Evolutionary conservation across 2,329 filamentous ascomycete species (phyloP).

Genomic region (Aspergillus japonicus): DNA sequence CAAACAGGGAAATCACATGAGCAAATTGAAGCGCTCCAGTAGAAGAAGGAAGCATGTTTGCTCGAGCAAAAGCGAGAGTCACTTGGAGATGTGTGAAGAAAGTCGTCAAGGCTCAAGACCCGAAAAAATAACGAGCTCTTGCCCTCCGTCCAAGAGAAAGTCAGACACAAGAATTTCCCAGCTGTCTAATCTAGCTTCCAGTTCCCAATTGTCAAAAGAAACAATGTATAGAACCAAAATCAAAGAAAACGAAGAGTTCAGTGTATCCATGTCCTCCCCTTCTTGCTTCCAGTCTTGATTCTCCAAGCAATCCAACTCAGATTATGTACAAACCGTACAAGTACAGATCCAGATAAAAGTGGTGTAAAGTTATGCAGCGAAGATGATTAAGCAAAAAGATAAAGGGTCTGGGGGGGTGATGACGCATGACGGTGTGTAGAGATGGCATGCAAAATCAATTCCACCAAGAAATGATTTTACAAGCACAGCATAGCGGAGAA

Average conservation of each 20-base stretch:
- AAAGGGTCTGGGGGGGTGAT: not conserved
- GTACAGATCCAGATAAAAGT: not conserved
- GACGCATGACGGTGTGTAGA: not conserved
- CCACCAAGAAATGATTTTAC: conserved; percentile 15
- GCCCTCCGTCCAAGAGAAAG: not conserved
- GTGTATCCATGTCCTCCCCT: not conserved
- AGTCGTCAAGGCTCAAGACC: not conserved
- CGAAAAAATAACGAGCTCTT: not conserved
- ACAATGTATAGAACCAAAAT: not conserved
- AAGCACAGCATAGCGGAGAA: conserved; percentile 32
- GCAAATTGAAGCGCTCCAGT: too few species aligned
- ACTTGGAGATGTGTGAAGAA: not conserved
- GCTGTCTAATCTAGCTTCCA: not conserved
- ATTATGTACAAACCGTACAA: not conserved
- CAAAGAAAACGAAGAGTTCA: not conserved
- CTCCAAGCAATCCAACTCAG: not conserved
- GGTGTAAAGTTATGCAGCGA: not conserved
- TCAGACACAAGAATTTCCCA: not conserved
- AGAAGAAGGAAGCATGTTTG: not conserved
- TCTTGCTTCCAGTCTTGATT: not conserved
- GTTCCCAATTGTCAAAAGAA: not conserved
- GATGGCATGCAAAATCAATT: not conserved
- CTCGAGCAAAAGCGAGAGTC: not conserved
- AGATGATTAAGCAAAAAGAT: not conserved
- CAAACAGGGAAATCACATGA: not conserved